These are phyloP conservation scores for Hypomyces perniciosus DNA, from an alignment of 2,329 filamentous ascomycete genomes.

Conservation along the genomic window DNA sequence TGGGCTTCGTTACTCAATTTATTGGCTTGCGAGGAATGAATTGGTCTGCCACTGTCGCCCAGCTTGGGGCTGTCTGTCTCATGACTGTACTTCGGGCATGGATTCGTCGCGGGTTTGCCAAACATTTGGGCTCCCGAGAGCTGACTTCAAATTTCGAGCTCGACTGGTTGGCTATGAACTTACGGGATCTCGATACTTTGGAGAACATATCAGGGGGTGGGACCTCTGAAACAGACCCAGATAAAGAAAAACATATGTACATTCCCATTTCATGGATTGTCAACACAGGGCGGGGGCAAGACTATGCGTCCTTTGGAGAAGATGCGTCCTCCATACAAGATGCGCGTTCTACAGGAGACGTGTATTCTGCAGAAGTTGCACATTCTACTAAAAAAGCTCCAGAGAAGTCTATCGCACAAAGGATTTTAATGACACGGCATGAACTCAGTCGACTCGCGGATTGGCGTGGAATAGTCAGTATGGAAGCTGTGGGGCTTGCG, in stretches of 20 bases:
- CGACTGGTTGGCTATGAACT: conserved; percentile 2
- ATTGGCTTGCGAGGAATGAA: conserved; percentile 14
- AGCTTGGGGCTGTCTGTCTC: neutral
- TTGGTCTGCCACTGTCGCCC: conserved; percentile 3
- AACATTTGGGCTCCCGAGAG: neutral
- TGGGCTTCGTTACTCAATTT: conserved; percentile 25
- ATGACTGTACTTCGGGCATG: neutral
- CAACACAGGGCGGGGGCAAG: too few relatives aligned
- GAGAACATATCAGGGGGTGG: neutral
- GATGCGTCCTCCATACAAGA: too few relatives aligned
- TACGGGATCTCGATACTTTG: neutral
- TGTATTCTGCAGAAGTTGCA: neutral
- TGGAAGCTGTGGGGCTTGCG: conserved; percentile 11
- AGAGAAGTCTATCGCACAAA: neutral
- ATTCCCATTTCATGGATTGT: neutral
- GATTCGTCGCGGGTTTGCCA: conserved; percentile 2
- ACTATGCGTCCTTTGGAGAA: too few relatives aligned
- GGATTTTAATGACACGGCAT: neutral
- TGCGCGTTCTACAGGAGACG: neutral
- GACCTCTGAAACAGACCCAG: neutral
- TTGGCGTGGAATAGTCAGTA: neutral
- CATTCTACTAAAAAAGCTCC: neutral
- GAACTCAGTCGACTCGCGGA: fast-evolving
- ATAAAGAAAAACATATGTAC: neutral
- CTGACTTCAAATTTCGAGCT: neutral